phyloP scores from a whole-genome alignment of 495 filamentous ascomycete genomes.

The Aspergillus steynii region DNA sequence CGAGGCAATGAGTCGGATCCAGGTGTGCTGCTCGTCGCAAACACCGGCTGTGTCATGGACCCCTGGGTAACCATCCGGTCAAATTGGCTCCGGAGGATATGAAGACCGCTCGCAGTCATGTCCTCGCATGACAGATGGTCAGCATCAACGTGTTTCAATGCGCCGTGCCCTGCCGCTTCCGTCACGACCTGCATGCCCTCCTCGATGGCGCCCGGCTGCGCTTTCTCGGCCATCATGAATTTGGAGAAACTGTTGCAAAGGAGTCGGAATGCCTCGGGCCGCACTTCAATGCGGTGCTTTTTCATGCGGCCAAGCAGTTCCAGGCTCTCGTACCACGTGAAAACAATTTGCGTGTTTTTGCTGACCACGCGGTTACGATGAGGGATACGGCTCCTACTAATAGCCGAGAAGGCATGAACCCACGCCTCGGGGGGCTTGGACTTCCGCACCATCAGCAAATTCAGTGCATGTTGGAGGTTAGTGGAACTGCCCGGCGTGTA shows the following conservation, averaged over 20 bases:
- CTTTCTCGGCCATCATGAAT: constrained; percentile 36
- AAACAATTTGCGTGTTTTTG: constrained; percentile 30
- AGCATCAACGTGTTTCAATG: constrained; percentile 4
- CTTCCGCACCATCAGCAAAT: constrained; percentile 36
- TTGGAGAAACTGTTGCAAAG: constrained; percentile 49
- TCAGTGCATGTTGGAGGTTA: constrained; percentile 44
- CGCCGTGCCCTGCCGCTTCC: constrained; percentile 13
- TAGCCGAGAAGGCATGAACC: constrained; percentile 35
- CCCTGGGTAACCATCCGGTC: constrained; percentile 38
- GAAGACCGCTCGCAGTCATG: constrained; percentile 35
- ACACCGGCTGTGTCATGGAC: constrained; percentile 24
- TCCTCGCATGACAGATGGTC: constrained; percentile 22
- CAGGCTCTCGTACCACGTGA: constrained; percentile 45
- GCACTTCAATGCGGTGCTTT: constrained; percentile 35
- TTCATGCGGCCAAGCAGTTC: constrained; percentile 41
- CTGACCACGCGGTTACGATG: constrained; percentile 17
- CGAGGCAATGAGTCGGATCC: constrained; percentile 28
- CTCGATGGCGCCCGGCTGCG: constrained; percentile 24
- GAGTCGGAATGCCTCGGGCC: constrained; percentile 42
- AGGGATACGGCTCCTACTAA: constrained; percentile 25
- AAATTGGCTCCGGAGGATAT: constrained; percentile 37
- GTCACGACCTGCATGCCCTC: constrained; percentile 26
- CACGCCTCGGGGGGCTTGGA: constrained; percentile 40
- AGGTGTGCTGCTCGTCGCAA: constrained; percentile 23
- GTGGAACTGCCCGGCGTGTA: constrained; percentile 16